A percentile compares a stretch with the other conserved stretches of the same genome.
These are phyloP conservation scores for Lactarius psammicola DNA, from an alignment of 768 basidiomycete genomes.

Conservation along the genomic window DNA sequence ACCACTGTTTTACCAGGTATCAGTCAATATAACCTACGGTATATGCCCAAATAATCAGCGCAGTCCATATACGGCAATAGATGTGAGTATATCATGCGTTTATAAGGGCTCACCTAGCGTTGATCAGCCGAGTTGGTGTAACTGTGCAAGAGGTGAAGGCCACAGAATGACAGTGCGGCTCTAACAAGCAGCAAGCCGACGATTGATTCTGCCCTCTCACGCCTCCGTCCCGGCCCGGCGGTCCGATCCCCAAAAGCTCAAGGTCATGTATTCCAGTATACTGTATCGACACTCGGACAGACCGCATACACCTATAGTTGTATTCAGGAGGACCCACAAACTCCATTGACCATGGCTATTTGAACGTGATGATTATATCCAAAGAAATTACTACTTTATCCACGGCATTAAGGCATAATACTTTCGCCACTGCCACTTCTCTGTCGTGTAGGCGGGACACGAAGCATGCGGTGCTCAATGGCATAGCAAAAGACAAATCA, in stretches of 20 bases:
- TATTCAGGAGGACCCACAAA: too few relatives aligned
- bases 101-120: constrained; percentile 18
- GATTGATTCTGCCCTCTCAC: constrained; percentile 16
- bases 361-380: too few relatives aligned
- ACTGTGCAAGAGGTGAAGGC: constrained; percentile 17
- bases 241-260: constrained; percentile 9
- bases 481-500: too few relatives aligned
- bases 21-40: constrained; percentile 11
- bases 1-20: neutral
- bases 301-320: too few relatives aligned
- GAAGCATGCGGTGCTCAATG: too few relatives aligned
- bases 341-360: too few relatives aligned
- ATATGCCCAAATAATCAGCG: constrained; percentile 10
- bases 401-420: too few relatives aligned
- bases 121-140: constrained; percentile 20
- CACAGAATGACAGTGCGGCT: constrained; percentile 15
- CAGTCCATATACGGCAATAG: neutral
- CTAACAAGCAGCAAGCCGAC: constrained; percentile 12
- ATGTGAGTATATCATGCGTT: constrained; percentile 1
- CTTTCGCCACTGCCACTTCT: too few relatives aligned
- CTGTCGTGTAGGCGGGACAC: too few relatives aligned
- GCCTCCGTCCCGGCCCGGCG: constrained; percentile 7
- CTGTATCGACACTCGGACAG: too few relatives aligned
- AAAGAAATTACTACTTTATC: too few relatives aligned
- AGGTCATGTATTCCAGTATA: too few relatives aligned